Evolutionary conservation across 805 yeast species (phyloP), one percentile per base, ranked within the genome.

Genomic region (Monosporozyma servazzii): DNA sequence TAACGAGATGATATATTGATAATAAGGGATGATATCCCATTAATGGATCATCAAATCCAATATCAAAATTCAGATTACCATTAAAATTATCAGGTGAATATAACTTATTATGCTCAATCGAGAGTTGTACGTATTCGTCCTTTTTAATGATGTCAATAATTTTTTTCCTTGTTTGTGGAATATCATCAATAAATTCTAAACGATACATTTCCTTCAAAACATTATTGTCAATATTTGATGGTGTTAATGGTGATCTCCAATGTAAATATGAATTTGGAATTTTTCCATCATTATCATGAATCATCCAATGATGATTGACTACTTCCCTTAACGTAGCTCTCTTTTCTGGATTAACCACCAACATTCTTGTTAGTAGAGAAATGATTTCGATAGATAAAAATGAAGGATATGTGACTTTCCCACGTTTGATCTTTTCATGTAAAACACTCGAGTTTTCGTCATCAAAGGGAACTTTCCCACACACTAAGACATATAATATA

Each of bases 401-500:
- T 30, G 78, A 75, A 3, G 99, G 99, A 65, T 91, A 93, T 55
- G 87, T 95, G 13, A 93, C 95, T 54, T 81, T 75, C 40, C 98
- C 99, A 56, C 81, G 78, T 66, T 91, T 93, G 66, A 93, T 93
- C 67, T 90, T 89, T 56, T 88, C 93, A 67, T 93, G 99, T 60
- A 93, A 75, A 2, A 84, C 88, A 41, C 88, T 83, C 56, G 95
- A 95, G 58, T 87, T 82, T 61, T 88, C 93, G 64, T 93, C 98
- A 67, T 93, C 99, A 68, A 93, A 93, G 9, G 99, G 99, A 11
- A 93, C 98, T 66, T 88, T 90, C 51, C 99, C 99, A 67, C 96
- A 90, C 1, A 93, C 96, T 54, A 93, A 73, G 5, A 93, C 99
- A 64, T 88, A 93, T 48, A 93, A 72, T 0, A 93, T 97, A 29